Percentiles rank a stretch among this genome's conserved stretches.
Conservation (phyloP, 805 yeast species). For the Candida quercuum region DNA sequence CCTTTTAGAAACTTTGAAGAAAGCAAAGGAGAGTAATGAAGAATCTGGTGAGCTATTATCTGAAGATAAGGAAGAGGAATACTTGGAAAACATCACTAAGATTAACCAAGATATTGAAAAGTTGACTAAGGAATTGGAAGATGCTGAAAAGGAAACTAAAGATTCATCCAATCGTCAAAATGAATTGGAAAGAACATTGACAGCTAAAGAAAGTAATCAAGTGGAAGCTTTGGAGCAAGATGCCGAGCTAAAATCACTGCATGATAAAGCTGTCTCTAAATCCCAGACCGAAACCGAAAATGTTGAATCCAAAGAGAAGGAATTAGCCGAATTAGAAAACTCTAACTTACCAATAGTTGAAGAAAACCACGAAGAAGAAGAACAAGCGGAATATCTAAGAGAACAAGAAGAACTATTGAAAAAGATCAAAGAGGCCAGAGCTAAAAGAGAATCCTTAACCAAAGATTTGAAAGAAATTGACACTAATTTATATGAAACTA, state of each 20-base stretch:
- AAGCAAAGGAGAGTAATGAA: neutral
- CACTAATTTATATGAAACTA: slow-evolving; percentile 10
- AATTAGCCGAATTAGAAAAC: neutral
- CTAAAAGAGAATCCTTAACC: slow-evolving; percentile 14
- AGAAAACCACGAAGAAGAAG: slow-evolving; percentile 2
- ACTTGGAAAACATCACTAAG: slow-evolving; percentile 1
- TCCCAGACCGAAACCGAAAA: slow-evolving; percentile 8
- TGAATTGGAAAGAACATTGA: slow-evolving; percentile 4
- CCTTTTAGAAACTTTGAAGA: slow-evolving; percentile 5
- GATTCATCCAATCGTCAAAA: neutral
- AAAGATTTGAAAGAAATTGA: slow-evolving; percentile 12
- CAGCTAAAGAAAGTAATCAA: slow-evolving; percentile 10
- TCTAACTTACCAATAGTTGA: slow-evolving; percentile 2
- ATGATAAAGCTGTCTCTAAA: slow-evolving; percentile 12
- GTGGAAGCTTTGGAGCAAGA: slow-evolving; percentile 9
- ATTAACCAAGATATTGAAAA: slow-evolving; percentile 6
- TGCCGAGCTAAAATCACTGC: slow-evolving; percentile 13
- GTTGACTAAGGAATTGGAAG: slow-evolving; percentile 2
- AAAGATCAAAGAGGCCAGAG: slow-evolving; percentile 17
- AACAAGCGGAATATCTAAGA: slow-evolving; percentile 1
- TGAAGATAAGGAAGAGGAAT: slow-evolving; percentile 4
- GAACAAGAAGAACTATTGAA: slow-evolving; percentile 12
- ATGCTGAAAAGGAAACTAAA: slow-evolving; percentile 1
- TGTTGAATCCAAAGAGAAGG: slow-evolving; percentile 4
- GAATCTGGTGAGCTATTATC: slow-evolving; percentile 1